A percentile compares a stretch with the other conserved stretches of the same genome.
Evolutionary conservation across 192 early-diverging fungal species (phyloP).

Genomic region (Ambispora gerdemannii): DNA sequence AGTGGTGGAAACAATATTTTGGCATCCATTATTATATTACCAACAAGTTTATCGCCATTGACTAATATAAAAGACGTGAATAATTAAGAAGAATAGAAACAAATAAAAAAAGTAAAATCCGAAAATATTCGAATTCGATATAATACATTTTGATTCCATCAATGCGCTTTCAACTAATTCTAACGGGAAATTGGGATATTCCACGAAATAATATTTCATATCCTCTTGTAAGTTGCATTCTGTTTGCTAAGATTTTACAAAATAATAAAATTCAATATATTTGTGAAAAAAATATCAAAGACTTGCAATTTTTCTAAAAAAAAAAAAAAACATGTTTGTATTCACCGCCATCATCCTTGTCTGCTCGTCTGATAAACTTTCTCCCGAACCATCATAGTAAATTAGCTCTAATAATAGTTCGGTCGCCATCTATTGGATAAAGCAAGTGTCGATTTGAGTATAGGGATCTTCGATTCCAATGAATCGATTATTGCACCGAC

Average conservation of each 20-base stretch:
- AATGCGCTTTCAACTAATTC: slow-evolving; percentile 32
- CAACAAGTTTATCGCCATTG: slow-evolving; percentile 13
- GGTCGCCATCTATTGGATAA: slow-evolving; percentile 38
- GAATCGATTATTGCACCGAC: slow-evolving; percentile 32
- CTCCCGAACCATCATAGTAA: slow-evolving; percentile 35
- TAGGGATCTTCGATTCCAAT: slow-evolving; percentile 33
- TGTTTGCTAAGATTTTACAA: slow-evolving; percentile 30
- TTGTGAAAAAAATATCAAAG: slow-evolving; percentile 29
- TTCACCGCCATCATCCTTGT: slow-evolving; percentile 24
- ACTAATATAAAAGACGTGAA: background rate
- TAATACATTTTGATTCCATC: slow-evolving; percentile 38
- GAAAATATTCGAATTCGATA: background rate
- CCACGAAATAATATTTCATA: background rate
- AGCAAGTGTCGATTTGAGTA: slow-evolving; percentile 33
- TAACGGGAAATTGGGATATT: slow-evolving; percentile 26
- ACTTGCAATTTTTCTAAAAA: slow-evolving; percentile 31
- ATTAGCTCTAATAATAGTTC: slow-evolving; percentile 43
- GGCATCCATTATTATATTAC: slow-evolving; percentile 23
- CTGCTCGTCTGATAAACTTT: background rate
- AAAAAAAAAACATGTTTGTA: slow-evolving; percentile 24
- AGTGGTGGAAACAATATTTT: slow-evolving; percentile 22
- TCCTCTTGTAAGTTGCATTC: slow-evolving; percentile 12
- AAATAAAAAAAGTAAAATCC: background rate
- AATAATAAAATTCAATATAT: slow-evolving; percentile 30
- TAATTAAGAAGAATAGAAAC: background rate